Conservation (phyloP, 2,329 filamentous ascomycete genomes). For the Metarhizium sp. region DNA sequence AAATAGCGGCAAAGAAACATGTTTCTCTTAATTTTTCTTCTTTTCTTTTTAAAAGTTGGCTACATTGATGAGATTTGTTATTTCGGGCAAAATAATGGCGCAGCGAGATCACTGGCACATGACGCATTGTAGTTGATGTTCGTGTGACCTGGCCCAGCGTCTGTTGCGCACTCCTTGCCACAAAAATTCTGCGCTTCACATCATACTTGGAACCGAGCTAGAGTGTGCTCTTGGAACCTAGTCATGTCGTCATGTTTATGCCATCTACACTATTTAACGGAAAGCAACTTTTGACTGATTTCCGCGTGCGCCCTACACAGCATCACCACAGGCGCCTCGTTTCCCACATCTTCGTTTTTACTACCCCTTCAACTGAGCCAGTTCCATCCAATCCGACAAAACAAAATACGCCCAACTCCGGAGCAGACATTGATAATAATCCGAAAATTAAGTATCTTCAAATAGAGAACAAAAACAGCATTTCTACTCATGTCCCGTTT, state of each 20-base stretch:
- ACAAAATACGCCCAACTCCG: conserved; percentile 20
- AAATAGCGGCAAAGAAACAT: conserved; percentile 3
- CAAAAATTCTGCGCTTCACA: no score
- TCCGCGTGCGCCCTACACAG: background rate
- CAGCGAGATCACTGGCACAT: no score
- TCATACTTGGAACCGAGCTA: background rate
- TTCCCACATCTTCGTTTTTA: background rate
- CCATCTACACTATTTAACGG: background rate
- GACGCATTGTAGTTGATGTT: no score
- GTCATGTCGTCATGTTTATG: background rate
- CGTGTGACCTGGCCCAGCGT: no score
- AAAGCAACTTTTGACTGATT: background rate
- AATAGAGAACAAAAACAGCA: background rate
- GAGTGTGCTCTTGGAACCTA: background rate
- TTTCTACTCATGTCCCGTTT: background rate
- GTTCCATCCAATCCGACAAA: background rate
- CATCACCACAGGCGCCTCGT: background rate
- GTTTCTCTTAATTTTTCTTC: conserved; percentile 1
- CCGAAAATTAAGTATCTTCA: conserved; percentile 13
- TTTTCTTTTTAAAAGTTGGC: background rate
- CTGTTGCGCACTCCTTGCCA: no score
- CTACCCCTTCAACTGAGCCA: background rate
- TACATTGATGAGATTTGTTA: background rate
- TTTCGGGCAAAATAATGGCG: background rate
- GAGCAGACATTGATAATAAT: conserved; percentile 14